Conservation (phyloP, 805 yeast genomes). For the Saccharomyces kudriavzevii region DNA sequence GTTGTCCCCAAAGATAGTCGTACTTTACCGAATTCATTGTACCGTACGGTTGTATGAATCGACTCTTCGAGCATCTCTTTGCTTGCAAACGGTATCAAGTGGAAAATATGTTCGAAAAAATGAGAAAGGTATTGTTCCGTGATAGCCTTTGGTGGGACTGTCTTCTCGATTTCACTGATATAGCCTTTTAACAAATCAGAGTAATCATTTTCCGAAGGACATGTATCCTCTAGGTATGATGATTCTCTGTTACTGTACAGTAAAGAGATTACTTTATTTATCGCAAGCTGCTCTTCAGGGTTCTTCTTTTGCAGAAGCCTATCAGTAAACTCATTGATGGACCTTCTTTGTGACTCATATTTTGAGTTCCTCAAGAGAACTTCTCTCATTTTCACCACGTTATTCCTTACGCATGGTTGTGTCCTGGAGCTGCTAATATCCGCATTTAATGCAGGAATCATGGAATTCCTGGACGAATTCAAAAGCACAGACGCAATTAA, state of each 20-base stretch:
- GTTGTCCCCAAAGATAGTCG: conserved; percentile 12
- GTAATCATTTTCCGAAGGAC: conserved; percentile 11
- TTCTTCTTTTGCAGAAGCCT: conserved; percentile 9
- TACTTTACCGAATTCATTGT: conserved; percentile 7
- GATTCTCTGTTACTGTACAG: conserved; percentile 5
- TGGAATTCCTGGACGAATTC: conserved; percentile 12
- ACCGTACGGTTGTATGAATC: conserved; percentile 9
- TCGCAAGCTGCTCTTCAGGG: conserved; percentile 3
- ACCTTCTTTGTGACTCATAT: conserved; percentile 8
- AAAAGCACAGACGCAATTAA: conserved; percentile 16
- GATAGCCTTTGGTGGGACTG: conserved; percentile 11
- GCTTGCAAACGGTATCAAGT: conserved; percentile 13
- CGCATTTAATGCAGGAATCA: conserved; percentile 14
- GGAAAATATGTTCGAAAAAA: conserved; percentile 14
- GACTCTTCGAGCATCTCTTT: conserved; percentile 13
- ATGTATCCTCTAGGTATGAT: conserved; percentile 12
- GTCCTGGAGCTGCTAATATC: conserved; percentile 10
- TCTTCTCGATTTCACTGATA: conserved; percentile 7
- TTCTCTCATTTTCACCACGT: conserved; percentile 10
- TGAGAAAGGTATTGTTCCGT: conserved; percentile 10
- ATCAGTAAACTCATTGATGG: conserved; percentile 13
- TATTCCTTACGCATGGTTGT: conserved; percentile 10
- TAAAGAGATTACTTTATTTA: conserved; percentile 9
- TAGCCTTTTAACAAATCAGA: conserved; percentile 13
- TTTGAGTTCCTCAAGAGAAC: conserved; percentile 13